Percentiles rank a stretch among this genome's conserved stretches.
Conservation (phyloP, 1,284 basidiomycete species). For the Cronartium ribicola region DNA sequence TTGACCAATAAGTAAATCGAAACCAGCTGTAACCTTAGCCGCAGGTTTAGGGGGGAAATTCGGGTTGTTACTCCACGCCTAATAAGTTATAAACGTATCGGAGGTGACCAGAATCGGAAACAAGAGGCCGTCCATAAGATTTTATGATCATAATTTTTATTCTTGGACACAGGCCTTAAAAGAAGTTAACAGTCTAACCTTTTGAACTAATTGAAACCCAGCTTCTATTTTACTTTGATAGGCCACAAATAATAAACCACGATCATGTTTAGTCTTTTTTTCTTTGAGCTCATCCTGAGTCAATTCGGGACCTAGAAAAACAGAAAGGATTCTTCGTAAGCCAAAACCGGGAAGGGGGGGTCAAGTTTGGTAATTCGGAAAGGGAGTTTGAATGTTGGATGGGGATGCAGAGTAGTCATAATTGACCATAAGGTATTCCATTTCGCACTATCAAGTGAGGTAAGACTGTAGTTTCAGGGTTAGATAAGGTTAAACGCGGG, state of each 20-base stretch:
- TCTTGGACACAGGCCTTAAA: neutral
- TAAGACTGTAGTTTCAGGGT: constrained; percentile 9
- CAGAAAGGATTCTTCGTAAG: neutral
- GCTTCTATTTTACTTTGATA: constrained; percentile 36
- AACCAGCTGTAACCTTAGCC: constrained; percentile 26
- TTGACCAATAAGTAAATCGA: constrained; percentile 37
- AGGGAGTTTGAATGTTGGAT: no score
- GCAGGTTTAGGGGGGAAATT: constrained; percentile 27
- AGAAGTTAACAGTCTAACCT: neutral
- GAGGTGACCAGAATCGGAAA: neutral
- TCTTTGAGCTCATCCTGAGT: constrained; percentile 16
- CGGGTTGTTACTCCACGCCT: constrained; percentile 40
- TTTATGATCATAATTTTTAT: neutral
- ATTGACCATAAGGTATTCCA: constrained; percentile 40
- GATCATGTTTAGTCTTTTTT: constrained; percentile 32
- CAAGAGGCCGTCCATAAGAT: neutral
- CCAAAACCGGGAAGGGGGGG: neutral
- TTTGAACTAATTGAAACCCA: constrained; percentile 41
- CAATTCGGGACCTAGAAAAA: constrained; percentile 33
- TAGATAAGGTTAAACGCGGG: constrained; percentile 22
- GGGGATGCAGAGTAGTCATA: neutral
- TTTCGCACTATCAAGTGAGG: constrained; percentile 40
- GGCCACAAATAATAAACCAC: constrained; percentile 38
- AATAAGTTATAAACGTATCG: neutral
- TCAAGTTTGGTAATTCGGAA: neutral